Percentiles rank a stretch among this genome's conserved stretches.
Conservation (phyloP, 1,139 yeast species). For the Saccharomyces hybrid region DNA sequence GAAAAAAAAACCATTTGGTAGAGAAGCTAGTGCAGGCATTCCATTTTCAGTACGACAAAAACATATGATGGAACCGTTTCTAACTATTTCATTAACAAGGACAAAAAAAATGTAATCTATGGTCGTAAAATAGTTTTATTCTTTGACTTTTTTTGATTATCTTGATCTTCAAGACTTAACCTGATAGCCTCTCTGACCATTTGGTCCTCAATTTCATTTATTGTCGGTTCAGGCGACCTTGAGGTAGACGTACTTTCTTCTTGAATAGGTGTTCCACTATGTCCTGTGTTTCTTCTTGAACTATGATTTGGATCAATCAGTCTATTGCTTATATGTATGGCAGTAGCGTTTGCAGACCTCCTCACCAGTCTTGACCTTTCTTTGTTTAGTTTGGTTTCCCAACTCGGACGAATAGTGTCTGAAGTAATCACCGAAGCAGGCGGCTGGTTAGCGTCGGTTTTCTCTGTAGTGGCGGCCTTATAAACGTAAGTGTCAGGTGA, state of each 20-base stretch:
- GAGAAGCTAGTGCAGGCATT: no score
- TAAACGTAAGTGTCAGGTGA: constrained; percentile 8
- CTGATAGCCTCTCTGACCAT: constrained; percentile 82
- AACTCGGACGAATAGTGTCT: constrained; percentile 82
- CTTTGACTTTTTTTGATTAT: constrained; percentile 7
- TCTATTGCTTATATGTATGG: constrained; percentile 73
- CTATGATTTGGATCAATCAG: constrained; percentile 37
- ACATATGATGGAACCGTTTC: neutral
- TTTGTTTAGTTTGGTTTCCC: constrained; percentile 66
- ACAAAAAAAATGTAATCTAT: neutral
- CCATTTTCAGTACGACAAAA: neutral
- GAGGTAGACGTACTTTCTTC: constrained; percentile 9
- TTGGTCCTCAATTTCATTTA: constrained; percentile 53
- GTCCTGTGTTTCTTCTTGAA: constrained; percentile 14
- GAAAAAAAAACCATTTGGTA: neutral
- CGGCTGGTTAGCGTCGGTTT: neutral
- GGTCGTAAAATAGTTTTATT: neutral
- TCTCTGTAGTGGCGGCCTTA: neutral
- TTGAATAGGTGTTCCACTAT: constrained; percentile 17
- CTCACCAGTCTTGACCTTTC: constrained; percentile 77
- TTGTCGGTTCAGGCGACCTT: constrained; percentile 18
- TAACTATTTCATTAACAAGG: no score
- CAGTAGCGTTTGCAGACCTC: constrained; percentile 88
- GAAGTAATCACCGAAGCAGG: constrained; percentile 42
- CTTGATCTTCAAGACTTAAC: constrained; percentile 60